Evolutionary conservation across 208 protist species (phyloP).

Genomic region (Angomonas deanei): DNA sequence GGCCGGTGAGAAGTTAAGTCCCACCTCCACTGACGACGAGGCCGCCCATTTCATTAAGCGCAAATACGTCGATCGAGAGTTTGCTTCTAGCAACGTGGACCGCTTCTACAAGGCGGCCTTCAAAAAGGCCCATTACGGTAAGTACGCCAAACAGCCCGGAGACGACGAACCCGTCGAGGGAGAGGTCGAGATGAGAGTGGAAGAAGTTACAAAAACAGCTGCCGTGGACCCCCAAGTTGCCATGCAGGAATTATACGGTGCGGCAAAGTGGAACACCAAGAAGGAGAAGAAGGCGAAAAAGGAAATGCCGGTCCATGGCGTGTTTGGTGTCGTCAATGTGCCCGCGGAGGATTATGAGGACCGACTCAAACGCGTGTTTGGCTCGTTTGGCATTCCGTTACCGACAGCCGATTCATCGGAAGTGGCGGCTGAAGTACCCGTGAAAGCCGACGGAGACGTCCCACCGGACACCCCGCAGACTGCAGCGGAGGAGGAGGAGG

Average conservation of each 20-base stretch:
- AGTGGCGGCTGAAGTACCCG: background rate
- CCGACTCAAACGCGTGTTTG: slow-evolving; percentile 27
- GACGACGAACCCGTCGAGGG: no score
- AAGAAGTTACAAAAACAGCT: background rate
- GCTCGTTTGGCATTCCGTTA: slow-evolving; percentile 25
- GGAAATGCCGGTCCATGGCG: slow-evolving; percentile 27
- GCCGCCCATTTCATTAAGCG: slow-evolving; percentile 48
- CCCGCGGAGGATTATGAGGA: slow-evolving; percentile 47
- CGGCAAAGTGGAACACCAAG: background rate
- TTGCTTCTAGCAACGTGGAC: slow-evolving; percentile 41
- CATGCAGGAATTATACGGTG: background rate
- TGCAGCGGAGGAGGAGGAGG: background rate
- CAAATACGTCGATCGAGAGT: slow-evolving; percentile 69
- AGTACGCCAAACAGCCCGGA: slow-evolving; percentile 5
- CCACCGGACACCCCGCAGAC: background rate
- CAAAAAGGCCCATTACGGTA: slow-evolving; percentile 68
- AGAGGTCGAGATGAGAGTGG: no score
- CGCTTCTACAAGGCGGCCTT: slow-evolving; percentile 34
- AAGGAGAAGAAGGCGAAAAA: slow-evolving; percentile 19
- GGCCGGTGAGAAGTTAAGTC: background rate
- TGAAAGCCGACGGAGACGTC: background rate
- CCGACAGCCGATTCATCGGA: no score
- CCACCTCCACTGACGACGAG: slow-evolving; percentile 26
- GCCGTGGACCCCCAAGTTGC: background rate
- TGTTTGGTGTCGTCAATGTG: slow-evolving; percentile 83